These are phyloP conservation scores for Auxenochlorella protothecoides DNA, from an alignment of 139 green algal genomes.

Conservation along the genomic window DNA sequence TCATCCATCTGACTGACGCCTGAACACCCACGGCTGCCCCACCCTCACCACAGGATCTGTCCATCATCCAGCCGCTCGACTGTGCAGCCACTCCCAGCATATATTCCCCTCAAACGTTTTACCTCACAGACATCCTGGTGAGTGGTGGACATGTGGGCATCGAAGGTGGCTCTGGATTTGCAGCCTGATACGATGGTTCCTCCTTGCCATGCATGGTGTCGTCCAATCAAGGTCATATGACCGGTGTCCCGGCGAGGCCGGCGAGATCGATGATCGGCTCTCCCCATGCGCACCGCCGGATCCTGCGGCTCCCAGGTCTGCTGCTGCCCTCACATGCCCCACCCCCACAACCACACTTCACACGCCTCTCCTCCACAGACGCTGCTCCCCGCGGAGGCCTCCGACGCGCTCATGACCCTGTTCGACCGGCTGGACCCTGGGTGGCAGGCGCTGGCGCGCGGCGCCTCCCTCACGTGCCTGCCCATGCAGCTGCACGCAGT, in stretches of 20 bases:
- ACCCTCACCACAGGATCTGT: constrained; percentile 40
- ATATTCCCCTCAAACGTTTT: constrained; percentile 45
- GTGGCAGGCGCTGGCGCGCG: not conserved
- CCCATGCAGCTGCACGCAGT: constrained; percentile 53
- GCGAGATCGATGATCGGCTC: too few relatives aligned
- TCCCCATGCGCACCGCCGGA: not conserved
- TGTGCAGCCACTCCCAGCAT: constrained; percentile 40
- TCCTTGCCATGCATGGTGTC: too few relatives aligned
- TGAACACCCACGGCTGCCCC: not conserved
- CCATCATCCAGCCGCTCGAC: constrained; percentile 43
- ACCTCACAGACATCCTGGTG: constrained; percentile 26
- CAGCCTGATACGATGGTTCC: too few relatives aligned
- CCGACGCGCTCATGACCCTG: constrained; percentile 6
- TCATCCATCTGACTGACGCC: too few relatives aligned
- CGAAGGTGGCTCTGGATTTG: too few relatives aligned
- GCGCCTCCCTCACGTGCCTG: constrained; percentile 7
- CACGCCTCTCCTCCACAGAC: too few relatives aligned
- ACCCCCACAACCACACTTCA: too few relatives aligned
- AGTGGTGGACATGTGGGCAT: not conserved
- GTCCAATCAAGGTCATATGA: too few relatives aligned
- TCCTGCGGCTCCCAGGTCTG: not conserved
- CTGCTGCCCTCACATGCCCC: not conserved
- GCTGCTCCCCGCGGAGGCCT: constrained; percentile 13
- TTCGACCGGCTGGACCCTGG: constrained; percentile 8
- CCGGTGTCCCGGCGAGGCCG: too few relatives aligned